Conservation (phyloP, 2,329 filamentous ascomycete genomes). For the Alternaria arborescens region DNA sequence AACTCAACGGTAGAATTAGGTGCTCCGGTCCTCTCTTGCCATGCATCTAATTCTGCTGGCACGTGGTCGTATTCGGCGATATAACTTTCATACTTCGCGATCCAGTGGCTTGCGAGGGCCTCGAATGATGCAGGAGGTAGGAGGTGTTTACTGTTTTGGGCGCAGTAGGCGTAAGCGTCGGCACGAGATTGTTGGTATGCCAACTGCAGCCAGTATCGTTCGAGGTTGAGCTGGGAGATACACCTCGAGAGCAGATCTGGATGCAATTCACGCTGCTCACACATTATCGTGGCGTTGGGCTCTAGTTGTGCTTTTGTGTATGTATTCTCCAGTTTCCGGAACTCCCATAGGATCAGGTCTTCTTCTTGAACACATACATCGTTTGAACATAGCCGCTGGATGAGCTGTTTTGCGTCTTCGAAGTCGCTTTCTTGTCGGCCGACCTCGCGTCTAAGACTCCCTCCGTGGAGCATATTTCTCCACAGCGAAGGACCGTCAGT, state of each 20-base stretch:
- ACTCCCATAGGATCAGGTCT: constrained; percentile 23
- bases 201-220: constrained; percentile 11
- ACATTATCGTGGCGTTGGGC: not conserved
- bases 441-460: not conserved
- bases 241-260: constrained; percentile 13
- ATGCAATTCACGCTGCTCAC: not conserved
- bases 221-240: not conserved
- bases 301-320: constrained; percentile 9
- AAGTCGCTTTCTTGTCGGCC: constrained; percentile 3
- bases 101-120: not conserved
- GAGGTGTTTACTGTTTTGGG: not conserved
- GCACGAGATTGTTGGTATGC: constrained; percentile 17
- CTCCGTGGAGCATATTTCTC: not conserved
- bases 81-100: not conserved
- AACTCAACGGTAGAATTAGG: not conserved
- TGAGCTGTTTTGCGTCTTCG: constrained; percentile 5
- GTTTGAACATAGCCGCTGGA: constrained; percentile 12
- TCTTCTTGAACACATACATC: constrained; percentile 6
- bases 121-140: constrained; percentile 9
- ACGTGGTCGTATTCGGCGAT: not conserved
- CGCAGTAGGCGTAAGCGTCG: constrained; percentile 16
- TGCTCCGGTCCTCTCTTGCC: not conserved
- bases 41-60: not conserved
- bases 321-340: constrained; percentile 10
- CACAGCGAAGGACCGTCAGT: not conserved